Evolutionary conservation across 2,329 filamentous ascomycete genomes (phyloP).

Genomic region (Fusarium algeriense): DNA sequence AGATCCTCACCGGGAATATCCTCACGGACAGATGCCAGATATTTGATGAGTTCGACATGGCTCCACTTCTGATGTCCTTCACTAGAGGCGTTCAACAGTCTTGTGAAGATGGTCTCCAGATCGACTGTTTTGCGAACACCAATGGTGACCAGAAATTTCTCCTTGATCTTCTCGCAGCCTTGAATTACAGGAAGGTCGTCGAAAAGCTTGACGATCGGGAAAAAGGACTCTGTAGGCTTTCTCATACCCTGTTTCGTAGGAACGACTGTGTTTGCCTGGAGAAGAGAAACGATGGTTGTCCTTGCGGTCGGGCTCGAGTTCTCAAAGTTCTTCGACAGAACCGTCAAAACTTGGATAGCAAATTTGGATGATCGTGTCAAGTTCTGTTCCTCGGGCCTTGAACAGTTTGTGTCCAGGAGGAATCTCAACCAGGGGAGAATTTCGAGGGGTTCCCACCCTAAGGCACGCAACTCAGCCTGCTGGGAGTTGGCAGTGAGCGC

Average conservation of each 20-base stretch:
- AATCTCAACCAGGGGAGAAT: conserved; percentile 88
- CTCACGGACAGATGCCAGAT: conserved; percentile 87
- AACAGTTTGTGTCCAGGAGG: conserved; percentile 76
- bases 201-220: conserved; percentile 92
- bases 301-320: conserved; percentile 76
- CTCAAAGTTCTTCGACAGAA: conserved; percentile 93
- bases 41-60: conserved; percentile 94
- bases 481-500: conserved; percentile 80
- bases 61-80: conserved; percentile 80
- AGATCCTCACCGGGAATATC: conserved; percentile 90
- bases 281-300: conserved; percentile 70
- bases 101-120: conserved; percentile 90
- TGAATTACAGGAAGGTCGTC: conserved; percentile 89
- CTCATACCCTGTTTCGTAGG: conserved; percentile 93
- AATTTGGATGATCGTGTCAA: conserved; percentile 80
- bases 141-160: conserved; percentile 85
- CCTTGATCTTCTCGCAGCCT: conserved; percentile 83
- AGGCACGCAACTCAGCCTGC: conserved; percentile 76
- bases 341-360: conserved; percentile 78
- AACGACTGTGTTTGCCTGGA: conserved; percentile 79
- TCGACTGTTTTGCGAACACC: conserved; percentile 97
- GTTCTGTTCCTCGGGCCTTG: conserved; percentile 72
- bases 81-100: conserved; percentile 75
- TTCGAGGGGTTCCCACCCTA: conserved; percentile 89
- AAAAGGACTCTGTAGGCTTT: conserved; percentile 87